Conservation (phyloP, 2,329 filamentous ascomycete species). For the Fusarium odoratissimum region DNA sequence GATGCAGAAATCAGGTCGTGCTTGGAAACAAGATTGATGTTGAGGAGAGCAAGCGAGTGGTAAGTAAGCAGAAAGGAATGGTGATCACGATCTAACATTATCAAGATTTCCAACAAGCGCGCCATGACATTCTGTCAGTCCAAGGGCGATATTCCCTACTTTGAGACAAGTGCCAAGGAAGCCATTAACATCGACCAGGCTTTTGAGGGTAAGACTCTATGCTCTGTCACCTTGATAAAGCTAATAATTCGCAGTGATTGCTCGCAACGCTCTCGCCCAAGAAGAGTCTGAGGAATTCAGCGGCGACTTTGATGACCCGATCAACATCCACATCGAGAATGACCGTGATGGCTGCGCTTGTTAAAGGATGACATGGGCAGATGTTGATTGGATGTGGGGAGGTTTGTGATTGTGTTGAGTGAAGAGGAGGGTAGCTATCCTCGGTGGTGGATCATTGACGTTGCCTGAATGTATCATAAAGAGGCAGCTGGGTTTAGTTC, state of each 20-base stretch:
- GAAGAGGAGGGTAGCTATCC: constrained; percentile 25
- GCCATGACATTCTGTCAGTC: constrained; percentile 98
- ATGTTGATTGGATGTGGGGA: constrained; percentile 18
- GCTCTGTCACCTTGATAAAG: not conserved
- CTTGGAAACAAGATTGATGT: constrained; percentile 99
- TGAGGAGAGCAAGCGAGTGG: constrained; percentile 95
- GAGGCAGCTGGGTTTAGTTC: constrained; percentile 30
- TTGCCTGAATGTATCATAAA: constrained; percentile 46
- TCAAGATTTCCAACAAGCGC: constrained; percentile 91
- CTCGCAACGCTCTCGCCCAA: constrained; percentile 92
- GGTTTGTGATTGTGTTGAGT: constrained; percentile 7
- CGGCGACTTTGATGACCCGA: constrained; percentile 96
- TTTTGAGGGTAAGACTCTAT: constrained; percentile 67
- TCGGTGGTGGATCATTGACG: constrained; percentile 33
- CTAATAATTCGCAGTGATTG: constrained; percentile 77
- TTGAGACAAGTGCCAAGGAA: constrained; percentile 99
- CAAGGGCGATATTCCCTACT: constrained; percentile 97
- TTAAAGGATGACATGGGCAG: constrained; percentile 58
- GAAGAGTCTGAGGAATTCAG: constrained; percentile 98
- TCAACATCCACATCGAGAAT: constrained; percentile 97
- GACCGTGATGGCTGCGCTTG: constrained; percentile 94
- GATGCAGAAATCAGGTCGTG: constrained; percentile 73
- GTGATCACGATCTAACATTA: constrained; percentile 15
- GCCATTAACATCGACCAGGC: constrained; percentile 95
- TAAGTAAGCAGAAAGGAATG: constrained; percentile 47